Conservation (phyloP, 2,329 filamentous ascomycete species). For the Rosellinia necatrix region DNA sequence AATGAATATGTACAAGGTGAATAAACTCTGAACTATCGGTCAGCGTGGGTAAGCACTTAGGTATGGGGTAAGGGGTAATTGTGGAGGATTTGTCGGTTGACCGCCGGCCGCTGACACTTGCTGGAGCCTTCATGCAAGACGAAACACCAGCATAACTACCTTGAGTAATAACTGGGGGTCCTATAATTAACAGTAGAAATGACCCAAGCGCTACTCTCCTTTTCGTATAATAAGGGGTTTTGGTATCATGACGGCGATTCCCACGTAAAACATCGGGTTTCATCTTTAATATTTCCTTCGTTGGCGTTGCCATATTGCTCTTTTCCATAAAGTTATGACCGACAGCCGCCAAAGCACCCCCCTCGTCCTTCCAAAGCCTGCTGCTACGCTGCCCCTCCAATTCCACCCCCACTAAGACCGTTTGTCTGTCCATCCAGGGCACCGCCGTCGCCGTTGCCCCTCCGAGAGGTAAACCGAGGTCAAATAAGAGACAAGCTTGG, state of each 20-base stretch:
- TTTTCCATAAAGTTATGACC: background rate
- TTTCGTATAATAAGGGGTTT: background rate
- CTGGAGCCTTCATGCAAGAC: constrained; percentile 20
- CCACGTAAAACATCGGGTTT: background rate
- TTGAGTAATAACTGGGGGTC: no score
- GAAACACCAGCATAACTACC: no score
- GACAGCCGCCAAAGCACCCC: background rate
- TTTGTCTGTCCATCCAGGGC: no score
- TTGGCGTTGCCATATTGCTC: background rate
- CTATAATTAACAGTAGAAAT: no score
- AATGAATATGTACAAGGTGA: no score
- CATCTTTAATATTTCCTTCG: background rate
- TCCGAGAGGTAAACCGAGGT: background rate
- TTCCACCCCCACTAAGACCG: background rate
- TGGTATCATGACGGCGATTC: background rate
- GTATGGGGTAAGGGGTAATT: background rate
- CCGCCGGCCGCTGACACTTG: constrained; percentile 21
- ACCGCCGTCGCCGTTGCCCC: background rate
- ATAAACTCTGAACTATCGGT: no score
- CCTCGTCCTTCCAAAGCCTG: constrained; percentile 1
- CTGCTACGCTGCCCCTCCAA: constrained; percentile 12
- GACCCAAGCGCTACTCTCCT: background rate
- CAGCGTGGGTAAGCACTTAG: no score
- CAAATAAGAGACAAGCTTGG: no score
- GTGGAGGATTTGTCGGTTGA: constrained; percentile 13